Evolutionary conservation across 352 stramenopile genomes (phyloP).

Genomic region (Pythium sukuiense): DNA sequence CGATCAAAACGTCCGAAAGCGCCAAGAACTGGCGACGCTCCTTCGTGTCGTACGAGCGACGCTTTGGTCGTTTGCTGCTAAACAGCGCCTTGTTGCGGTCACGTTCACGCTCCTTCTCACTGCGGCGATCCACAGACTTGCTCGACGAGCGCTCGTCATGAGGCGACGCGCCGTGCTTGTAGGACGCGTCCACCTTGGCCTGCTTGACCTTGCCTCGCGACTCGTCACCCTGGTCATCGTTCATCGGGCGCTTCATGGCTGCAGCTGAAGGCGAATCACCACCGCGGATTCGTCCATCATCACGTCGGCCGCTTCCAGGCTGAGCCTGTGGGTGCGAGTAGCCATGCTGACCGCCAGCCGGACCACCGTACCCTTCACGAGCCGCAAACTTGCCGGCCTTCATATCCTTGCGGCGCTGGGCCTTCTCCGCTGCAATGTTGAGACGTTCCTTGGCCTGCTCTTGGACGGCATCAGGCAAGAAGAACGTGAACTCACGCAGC

Average conservation of each 20-base stretch:
- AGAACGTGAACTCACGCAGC: constrained; percentile 99
- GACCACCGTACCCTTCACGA: constrained; percentile 22
- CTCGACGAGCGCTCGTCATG: constrained; percentile 46
- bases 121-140: constrained; percentile 61
- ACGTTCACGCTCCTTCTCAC: constrained; percentile 77
- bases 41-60: constrained; percentile 65
- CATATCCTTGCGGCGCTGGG: constrained; percentile 84
- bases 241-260: constrained; percentile 49
- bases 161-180: constrained; percentile 44
- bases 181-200: constrained; percentile 28
- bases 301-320: constrained; percentile 29
- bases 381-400: constrained; percentile 46
- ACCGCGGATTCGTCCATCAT: constrained; percentile 40
- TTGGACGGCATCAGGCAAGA: constrained; percentile 98
- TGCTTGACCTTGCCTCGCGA: constrained; percentile 39
- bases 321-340: constrained; percentile 21
- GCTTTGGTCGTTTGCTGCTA: constrained; percentile 69
- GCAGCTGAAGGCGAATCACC: constrained; percentile 54
- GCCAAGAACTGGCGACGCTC: constrained; percentile 74
- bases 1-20: constrained; percentile 74
- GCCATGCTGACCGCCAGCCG: constrained; percentile 18
- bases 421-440: constrained; percentile 93
- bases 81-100: constrained; percentile 79
- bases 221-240: constrained; percentile 45
- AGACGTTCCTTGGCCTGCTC: constrained; percentile 96